phyloP scores from a whole-genome alignment of 2,329 filamentous ascomycete species.

The Botrytis galanthina region DNA sequence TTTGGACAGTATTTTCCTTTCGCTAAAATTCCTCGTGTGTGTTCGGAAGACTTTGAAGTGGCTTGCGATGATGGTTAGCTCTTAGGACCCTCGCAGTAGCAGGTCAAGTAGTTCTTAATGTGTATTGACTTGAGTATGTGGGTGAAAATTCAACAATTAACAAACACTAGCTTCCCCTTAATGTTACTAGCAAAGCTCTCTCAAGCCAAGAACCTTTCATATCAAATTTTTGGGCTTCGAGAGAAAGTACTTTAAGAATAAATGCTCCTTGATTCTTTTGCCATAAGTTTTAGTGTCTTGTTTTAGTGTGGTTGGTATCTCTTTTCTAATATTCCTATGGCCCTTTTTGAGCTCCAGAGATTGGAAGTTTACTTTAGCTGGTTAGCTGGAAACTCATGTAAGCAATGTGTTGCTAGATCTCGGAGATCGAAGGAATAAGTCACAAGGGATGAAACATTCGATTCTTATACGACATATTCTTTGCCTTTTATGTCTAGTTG shows the following conservation, averaged over 20 bases:
- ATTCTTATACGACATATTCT: no score
- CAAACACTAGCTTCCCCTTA: no score
- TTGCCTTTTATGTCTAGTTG: no score
- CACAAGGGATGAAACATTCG: no score
- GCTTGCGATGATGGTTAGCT: no score
- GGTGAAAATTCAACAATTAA: not conserved
- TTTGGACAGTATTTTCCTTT: not conserved
- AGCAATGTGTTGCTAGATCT: no score
- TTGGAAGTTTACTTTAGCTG: not conserved
- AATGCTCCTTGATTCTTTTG: no score
- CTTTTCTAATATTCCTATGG: not conserved
- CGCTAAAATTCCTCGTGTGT: not conserved
- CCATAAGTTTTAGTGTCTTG: no score
- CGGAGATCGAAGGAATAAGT: no score
- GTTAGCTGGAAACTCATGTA: not conserved
- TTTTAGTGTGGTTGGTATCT: not conserved
- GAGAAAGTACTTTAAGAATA: no score
- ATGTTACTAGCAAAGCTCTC: no score
- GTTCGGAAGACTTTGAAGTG: accelerated
- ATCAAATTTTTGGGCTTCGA: accelerated
- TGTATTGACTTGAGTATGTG: not conserved
- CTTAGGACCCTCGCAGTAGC: not conserved
- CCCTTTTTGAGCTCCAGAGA: accelerated
- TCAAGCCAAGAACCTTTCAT: no score
- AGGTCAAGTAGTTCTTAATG: not conserved